A percentile compares a stretch with the other conserved stretches of the same genome.
Evolutionary conservation across 2,329 filamentous ascomycete genomes (phyloP).

Genomic region (Botrytis paeoniae): DNA sequence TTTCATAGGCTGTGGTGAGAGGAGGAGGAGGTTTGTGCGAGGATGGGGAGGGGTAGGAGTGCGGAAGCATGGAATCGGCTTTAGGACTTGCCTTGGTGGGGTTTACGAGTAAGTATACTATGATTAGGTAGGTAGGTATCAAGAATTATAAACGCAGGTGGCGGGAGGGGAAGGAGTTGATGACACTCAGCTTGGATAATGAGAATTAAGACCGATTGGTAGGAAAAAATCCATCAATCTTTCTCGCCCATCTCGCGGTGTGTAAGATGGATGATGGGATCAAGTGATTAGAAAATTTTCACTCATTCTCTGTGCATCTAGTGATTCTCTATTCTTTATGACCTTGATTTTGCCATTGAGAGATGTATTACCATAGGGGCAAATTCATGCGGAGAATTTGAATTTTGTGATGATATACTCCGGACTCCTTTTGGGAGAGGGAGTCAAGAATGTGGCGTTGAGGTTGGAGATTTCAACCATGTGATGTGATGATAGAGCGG

Average conservation of each 20-base stretch:
- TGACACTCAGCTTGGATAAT: neutral
- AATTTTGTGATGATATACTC: neutral
- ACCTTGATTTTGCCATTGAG: neutral
- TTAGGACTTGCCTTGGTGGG: neutral
- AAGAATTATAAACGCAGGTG: neutral
- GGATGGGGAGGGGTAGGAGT: no score
- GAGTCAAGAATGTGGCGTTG: neutral
- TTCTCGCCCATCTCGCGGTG: neutral
- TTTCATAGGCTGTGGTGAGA: neutral
- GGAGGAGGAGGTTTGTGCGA: no score
- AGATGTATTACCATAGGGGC: no score
- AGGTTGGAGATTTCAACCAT: neutral
- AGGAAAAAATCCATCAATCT: no score
- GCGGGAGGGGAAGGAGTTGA: neutral
- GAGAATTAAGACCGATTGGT: neutral
- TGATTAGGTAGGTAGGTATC: neutral
- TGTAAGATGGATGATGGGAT: neutral
- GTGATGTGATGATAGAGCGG: neutral
- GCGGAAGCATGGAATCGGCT: neutral
- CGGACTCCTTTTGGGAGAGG: neutral
- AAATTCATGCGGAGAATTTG: no score
- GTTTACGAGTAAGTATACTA: neutral
- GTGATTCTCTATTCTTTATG: no score
- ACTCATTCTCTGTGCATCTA: neutral
- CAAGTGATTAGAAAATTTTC: neutral